A percentile compares a stretch with the other conserved stretches of the same genome.
Conservation (phyloP, 495 filamentous ascomycete species). For the Collariella sp. region DNA sequence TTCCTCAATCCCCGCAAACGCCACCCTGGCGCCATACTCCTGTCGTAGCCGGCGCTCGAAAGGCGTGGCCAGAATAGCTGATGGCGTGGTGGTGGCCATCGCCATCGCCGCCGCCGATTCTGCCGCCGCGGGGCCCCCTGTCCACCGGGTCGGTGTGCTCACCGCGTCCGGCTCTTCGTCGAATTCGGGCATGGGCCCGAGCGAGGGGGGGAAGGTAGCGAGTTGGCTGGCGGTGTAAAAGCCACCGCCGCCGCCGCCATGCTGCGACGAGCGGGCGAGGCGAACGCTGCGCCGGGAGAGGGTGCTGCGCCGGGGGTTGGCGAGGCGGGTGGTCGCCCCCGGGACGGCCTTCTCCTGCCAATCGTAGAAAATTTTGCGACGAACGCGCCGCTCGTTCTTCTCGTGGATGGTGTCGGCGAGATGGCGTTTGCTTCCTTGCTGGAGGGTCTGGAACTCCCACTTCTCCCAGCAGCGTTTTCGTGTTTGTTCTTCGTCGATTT, state of each 20-base stretch:
- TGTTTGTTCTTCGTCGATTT: slow-evolving; percentile 20
- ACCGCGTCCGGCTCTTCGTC: slow-evolving; percentile 18
- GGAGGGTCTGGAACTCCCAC: slow-evolving; percentile 28
- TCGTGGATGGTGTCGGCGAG: slow-evolving; percentile 17
- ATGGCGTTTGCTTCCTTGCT: slow-evolving; percentile 13
- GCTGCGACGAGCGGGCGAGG: background rate
- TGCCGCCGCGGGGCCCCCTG: slow-evolving; percentile 12
- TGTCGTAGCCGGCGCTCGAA: slow-evolving; percentile 23
- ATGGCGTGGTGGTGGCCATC: slow-evolving; percentile 26
- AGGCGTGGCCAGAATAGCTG: slow-evolving; percentile 23
- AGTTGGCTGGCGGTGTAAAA: slow-evolving; percentile 7
- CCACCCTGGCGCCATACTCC: slow-evolving; percentile 17
- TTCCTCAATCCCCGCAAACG: slow-evolving; percentile 25
- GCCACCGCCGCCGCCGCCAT: no score
- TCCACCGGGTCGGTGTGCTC: slow-evolving; percentile 28
- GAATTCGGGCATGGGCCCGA: slow-evolving; percentile 26
- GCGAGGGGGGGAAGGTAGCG: slow-evolving; percentile 1
- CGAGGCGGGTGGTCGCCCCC: slow-evolving; percentile 4
- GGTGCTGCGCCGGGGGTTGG: slow-evolving; percentile 15
- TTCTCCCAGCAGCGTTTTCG: slow-evolving; percentile 10
- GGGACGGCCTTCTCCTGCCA: slow-evolving; percentile 23
- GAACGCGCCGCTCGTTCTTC: slow-evolving; percentile 17
- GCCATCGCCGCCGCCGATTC: no score
- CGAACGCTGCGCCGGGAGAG: slow-evolving; percentile 17
- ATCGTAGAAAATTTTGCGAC: slow-evolving; percentile 16